Evolutionary conservation across 2,329 filamentous ascomycete species (phyloP).

Genomic region (Tolypocladium cylindrosporum): DNA sequence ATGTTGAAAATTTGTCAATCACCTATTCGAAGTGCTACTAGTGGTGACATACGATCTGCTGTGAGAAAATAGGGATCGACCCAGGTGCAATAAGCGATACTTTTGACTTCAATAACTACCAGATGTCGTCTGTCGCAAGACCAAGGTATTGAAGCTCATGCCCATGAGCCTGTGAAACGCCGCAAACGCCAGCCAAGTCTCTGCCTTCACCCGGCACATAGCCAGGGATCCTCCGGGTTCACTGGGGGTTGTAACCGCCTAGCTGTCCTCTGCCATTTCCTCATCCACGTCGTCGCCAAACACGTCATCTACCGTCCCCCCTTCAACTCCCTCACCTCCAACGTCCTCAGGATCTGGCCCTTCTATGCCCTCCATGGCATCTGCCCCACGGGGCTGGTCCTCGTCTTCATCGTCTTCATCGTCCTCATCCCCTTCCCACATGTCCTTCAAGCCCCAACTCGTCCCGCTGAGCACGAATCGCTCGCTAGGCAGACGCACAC

Average conservation of each 20-base stretch:
- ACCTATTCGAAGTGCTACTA: too few species aligned
- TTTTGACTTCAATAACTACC: background rate
- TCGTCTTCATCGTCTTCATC: slow-evolving; percentile 32
- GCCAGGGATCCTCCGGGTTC: background rate
- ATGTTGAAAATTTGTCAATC: too few species aligned
- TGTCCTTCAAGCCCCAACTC: slow-evolving; percentile 53
- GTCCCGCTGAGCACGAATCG: slow-evolving; percentile 58
- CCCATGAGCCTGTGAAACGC: slow-evolving; percentile 1
- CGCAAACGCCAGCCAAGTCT: slow-evolving; percentile 4
- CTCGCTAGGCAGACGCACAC: slow-evolving; percentile 55
- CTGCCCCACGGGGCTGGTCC: slow-evolving; percentile 26
- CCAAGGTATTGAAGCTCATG: background rate
- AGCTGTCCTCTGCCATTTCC: slow-evolving; percentile 40
- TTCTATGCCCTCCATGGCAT: slow-evolving; percentile 40
- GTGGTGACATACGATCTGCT: too few species aligned
- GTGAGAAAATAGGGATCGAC: background rate
- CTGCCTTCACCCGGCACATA: background rate
- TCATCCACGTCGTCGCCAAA: slow-evolving; percentile 45
- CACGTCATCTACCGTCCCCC: slow-evolving; percentile 43
- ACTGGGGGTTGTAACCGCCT: background rate
- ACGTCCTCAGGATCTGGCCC: slow-evolving; percentile 29
- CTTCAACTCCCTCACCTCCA: slow-evolving; percentile 36
- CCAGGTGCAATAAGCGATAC: background rate
- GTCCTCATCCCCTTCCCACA: slow-evolving; percentile 40
- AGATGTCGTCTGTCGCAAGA: background rate